Base-by-base conservation (phyloP, 1,284 basidiomycete genomes). In the Cryptococcus jaspeensis region DNA sequence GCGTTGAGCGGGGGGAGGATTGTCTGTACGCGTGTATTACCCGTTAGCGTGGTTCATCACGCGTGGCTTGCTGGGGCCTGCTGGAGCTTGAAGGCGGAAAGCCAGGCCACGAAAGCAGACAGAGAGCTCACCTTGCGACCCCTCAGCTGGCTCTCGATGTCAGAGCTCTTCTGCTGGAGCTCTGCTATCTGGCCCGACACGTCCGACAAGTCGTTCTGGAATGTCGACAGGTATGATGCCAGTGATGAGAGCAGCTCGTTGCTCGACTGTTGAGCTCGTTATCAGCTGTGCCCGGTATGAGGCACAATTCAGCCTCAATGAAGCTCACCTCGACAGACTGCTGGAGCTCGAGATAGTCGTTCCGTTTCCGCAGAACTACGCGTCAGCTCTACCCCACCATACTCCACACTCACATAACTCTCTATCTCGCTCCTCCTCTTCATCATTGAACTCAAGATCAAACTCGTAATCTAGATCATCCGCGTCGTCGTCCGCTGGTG, bases 121-220 rank as follows among this genome's bases (percentile, higher is more conserved):
- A 18, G 20, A 45, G 20, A 32, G 77, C 85, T 57, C 66, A 94
- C 92, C 76, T 87, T 83, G 55, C 93, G 83, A 47, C 87, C 89
- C 73, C 87, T 89, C 52, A 98, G 81, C 58, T 88, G 84, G 58
- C 84, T 84, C 63, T 97, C 94, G 48, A 99, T 95, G 47, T 88
- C 87, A 62, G 90, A 88, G 70, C 90, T 94, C 39, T 91, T 84
- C 59, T 85, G 83, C 73, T 99, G 95, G 23, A 99, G 82, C 63
- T 95, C 89, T 0, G 90, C 88, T 71, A 99, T 96, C 72, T 99
- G 94, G 0, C 91, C 89, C 2, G 95, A 97, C 5, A 98, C 93
- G 2, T 88, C 86, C 3, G 89, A 89, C 5, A 99, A 82, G 76
- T 99, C 94, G 64, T 84, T 87, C 76, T 97, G 93, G 69, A 99